Percentiles rank a stretch among this genome's conserved stretches.
These are phyloP conservation scores for Ophiocordyceps camponoti-saundersi DNA, from an alignment of 2,329 filamentous ascomycete species.

Conservation along the genomic window DNA sequence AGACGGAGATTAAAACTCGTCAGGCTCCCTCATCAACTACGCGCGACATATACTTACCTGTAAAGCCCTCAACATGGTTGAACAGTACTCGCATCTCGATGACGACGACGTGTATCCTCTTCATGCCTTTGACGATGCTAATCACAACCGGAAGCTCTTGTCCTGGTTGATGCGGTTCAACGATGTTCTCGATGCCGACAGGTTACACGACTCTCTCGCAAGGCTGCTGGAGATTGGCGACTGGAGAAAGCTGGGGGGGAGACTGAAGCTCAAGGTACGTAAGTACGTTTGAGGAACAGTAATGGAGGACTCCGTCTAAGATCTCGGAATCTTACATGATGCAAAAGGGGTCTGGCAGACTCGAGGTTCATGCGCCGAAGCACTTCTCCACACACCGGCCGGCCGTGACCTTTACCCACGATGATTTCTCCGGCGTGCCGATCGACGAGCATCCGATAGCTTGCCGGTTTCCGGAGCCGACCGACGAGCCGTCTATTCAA, in stretches of 20 bases:
- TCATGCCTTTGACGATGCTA: slow-evolving; percentile 14
- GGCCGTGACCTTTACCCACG: slow-evolving; percentile 21
- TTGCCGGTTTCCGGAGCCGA: slow-evolving; percentile 15
- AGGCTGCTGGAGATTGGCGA: slow-evolving; percentile 22
- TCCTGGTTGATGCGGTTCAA: slow-evolving; percentile 23
- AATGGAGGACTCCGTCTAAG: neutral
- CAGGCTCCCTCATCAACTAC: no score
- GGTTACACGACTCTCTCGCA: slow-evolving; percentile 17
- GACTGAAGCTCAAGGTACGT: slow-evolving; percentile 11
- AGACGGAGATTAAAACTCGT: no score
- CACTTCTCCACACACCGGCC: slow-evolving; percentile 15
- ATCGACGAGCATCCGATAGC: slow-evolving; percentile 24
- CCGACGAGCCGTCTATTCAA: slow-evolving; percentile 5
- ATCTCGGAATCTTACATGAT: neutral
- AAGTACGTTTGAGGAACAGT: no score
- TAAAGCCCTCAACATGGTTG: neutral
- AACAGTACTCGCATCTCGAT: neutral
- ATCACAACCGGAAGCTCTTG: slow-evolving; percentile 8
- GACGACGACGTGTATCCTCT: slow-evolving; percentile 13
- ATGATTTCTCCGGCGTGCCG: slow-evolving; percentile 11
- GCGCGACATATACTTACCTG: neutral
- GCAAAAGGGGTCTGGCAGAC: slow-evolving; percentile 4
- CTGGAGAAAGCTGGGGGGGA: slow-evolving; percentile 28
- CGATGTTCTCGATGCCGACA: slow-evolving; percentile 24
- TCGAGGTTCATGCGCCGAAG: slow-evolving; percentile 16